Evolutionary conservation across 1,284 basidiomycete genomes (phyloP), one percentile per base, ranked within the genome.

Genomic region (Melampsora larici-populina): DNA sequence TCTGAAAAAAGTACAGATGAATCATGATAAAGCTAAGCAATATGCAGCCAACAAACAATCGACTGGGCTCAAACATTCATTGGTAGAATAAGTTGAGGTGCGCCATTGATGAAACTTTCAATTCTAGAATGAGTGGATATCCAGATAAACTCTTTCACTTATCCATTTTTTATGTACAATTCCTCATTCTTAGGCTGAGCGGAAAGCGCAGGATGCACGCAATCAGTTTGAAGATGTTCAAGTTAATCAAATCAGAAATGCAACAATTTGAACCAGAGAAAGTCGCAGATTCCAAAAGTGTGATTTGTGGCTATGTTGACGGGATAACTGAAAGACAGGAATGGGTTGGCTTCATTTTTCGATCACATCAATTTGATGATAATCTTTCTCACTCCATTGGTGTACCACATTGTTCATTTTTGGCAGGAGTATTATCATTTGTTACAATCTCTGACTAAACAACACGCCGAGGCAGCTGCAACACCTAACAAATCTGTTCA

Each of bases 221-320:
- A 88, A 89, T 72, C 92, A 97, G 79, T 99, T 93, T 82, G 94
- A 97, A 63, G 88, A 91, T 40, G 90, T 92, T 7, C 36, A 90
- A 90, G 80, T 86, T 97, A 33, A 90, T 94, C 82, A 98, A 98
- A 85, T 85, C 88, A 4, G 97, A 99, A 85, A 90, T 97, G 81
- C 90, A 89, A n/a, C 87, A 94, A 46, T 97, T 99, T 82, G 96
- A 99, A 85, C 88, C 90, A 82, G 95, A 97, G 84, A 89, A 94
- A 63, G 89, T 98, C 36, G 90, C 92, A 65, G 93, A 96, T 82
- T 93, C 96, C 83, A 93, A 92, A 83, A 86, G 87, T 46, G 87
- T 89, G 1, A 84, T 96, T 78, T 90, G 91, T 81, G 86, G 86
- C 1, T 94, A 92, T 84, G 84, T 95, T 78, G 90, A 91, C 69